Percentiles rank a stretch among this genome's conserved stretches.
These are phyloP conservation scores for Monilinia fructigena DNA, from an alignment of 2,329 filamentous ascomycete genomes.

Conservation along the genomic window DNA sequence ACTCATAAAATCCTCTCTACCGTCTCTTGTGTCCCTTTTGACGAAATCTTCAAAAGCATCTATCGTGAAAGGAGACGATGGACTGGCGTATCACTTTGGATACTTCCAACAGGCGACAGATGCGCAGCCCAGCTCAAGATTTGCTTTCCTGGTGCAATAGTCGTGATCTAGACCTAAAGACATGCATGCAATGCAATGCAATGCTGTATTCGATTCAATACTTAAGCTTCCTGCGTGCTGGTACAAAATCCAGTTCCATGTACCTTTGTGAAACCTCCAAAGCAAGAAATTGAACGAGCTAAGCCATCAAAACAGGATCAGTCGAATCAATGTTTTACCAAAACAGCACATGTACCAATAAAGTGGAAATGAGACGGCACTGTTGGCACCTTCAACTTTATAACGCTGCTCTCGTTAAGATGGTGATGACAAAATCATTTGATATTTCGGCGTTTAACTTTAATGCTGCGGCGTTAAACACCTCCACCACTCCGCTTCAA, in stretches of 20 bases:
- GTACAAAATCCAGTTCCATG: background rate
- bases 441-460: constrained; percentile 7
- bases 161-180: background rate
- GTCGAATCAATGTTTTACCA: background rate
- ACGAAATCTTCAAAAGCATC: background rate
- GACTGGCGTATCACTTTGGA: background rate
- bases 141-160: background rate
- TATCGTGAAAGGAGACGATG: background rate
- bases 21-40: too few relatives aligned
- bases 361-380: background rate
- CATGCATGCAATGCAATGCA: background rate
- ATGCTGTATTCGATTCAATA: background rate
- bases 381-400: background rate
- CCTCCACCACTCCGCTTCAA: background rate
- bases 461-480: background rate
- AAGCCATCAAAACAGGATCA: background rate
- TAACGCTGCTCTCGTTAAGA: background rate
- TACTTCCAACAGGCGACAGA: background rate
- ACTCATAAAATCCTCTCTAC: background rate
- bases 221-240: background rate
- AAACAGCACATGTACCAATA: background rate
- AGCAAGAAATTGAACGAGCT: background rate
- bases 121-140: background rate
- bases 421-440: background rate
- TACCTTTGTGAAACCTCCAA: background rate